Evolutionary conservation across 441 rosid species (phyloP).

Genomic region (Bocquillonia castaneifolia): DNA sequence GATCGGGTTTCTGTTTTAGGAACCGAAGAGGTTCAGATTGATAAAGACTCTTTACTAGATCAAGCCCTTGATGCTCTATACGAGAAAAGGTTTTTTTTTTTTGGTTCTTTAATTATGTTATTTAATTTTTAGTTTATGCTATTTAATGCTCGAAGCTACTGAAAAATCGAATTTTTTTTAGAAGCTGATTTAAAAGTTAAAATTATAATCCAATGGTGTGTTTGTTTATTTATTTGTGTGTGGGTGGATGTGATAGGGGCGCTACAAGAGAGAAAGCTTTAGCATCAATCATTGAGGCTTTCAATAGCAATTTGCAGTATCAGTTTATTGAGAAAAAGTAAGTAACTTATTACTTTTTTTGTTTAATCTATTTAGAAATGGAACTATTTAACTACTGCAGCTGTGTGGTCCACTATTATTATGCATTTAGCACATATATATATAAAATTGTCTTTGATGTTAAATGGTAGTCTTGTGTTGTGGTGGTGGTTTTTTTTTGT

Average conservation of each 20-base stretch:
- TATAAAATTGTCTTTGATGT: no score
- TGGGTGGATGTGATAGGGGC: conserved; percentile 52
- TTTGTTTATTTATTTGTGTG: no score
- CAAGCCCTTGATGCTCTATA: conserved; percentile 79
- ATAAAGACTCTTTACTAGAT: conserved; percentile 60
- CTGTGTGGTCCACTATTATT: no score
- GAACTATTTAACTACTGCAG: neutral
- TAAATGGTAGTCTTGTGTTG: neutral
- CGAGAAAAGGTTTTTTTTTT: conserved; percentile 59
- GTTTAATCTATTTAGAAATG: neutral
- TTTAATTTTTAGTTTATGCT: neutral
- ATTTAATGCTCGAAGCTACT: neutral
- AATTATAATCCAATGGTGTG: no score
- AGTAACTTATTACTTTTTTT: conserved; percentile 16
- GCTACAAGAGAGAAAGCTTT: conserved; percentile 84
- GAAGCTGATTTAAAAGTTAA: no score
- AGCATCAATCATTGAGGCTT: conserved; percentile 62
- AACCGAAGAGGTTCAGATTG: conserved; percentile 56
- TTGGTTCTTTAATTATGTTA: conserved; percentile 6
- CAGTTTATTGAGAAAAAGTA: conserved; percentile 81
- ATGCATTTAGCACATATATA: no score
- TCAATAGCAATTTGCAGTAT: conserved; percentile 59
- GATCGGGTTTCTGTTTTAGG: conserved; percentile 46
- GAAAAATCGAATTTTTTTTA: no score
- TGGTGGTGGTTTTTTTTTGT: neutral